Conservation (phyloP, 768 basidiomycete genomes). For the Suillus lakei region DNA sequence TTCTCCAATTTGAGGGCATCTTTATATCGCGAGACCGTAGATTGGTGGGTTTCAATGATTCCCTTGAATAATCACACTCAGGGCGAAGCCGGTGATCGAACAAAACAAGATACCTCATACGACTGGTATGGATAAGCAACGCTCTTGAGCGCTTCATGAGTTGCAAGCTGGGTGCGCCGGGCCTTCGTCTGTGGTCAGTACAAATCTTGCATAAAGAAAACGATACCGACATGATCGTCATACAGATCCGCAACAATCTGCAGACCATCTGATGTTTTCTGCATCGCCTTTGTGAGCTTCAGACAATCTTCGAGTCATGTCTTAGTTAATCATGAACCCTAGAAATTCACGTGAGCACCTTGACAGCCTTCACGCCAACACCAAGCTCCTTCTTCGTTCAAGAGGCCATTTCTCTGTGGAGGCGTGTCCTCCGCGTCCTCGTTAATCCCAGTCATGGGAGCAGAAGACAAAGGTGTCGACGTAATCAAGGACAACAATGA, state of each 20-base stretch:
- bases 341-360: constrained; percentile 43
- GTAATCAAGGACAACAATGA: constrained; percentile 78
- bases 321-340: neutral
- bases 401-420: constrained; percentile 54
- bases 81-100: neutral
- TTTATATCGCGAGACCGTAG: constrained; percentile 68
- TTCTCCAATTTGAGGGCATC: constrained; percentile 48
- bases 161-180: constrained; percentile 68
- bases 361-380: constrained; percentile 84
- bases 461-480: constrained; percentile 59
- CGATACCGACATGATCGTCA: constrained; percentile 68
- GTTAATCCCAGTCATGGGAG: constrained; percentile 50
- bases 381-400: constrained; percentile 81
- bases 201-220: neutral
- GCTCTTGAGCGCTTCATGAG: constrained; percentile 76
- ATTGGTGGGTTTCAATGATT: constrained; percentile 74
- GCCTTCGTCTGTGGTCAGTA: constrained; percentile 52
- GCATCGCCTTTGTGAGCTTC: constrained; percentile 77
- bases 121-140: constrained; percentile 76
- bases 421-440: constrained; percentile 50
- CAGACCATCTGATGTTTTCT: constrained; percentile 73
- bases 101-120: constrained; percentile 57
- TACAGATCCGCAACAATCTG: constrained; percentile 79
- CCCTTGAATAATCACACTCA: constrained; percentile 46
- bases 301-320: constrained; percentile 60